Percentiles rank a stretch among this genome's conserved stretches.
Conservation (phyloP, 257 asterid genomes). For the Linaria vulgaris region DNA sequence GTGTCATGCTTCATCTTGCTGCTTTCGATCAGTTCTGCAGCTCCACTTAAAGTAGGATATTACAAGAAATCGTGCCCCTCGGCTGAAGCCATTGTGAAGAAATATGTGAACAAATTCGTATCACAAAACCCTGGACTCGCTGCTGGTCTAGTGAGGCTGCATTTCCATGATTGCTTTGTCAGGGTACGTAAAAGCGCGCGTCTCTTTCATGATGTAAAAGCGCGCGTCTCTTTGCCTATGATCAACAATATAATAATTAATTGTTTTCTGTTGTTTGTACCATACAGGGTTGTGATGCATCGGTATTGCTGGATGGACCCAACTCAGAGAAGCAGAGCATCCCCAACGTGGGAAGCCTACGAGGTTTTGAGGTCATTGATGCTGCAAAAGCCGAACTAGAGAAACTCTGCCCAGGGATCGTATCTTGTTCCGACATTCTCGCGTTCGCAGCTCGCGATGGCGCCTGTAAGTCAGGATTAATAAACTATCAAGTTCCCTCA, state of each 20-base stretch:
- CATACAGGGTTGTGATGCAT: conserved; percentile 30
- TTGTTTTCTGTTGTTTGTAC: background rate
- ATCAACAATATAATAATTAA: no score
- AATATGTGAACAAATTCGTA: conserved; percentile 40
- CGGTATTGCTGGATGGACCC: conserved; percentile 18
- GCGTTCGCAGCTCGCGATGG: conserved; percentile 34
- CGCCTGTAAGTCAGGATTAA: conserved; percentile 29
- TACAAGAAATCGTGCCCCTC: conserved; percentile 44
- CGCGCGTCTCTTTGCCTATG: no score
- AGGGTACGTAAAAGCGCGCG: conserved; percentile 43
- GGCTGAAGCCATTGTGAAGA: conserved; percentile 51
- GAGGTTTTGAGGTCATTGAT: conserved; percentile 25
- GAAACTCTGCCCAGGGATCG: conserved; percentile 18
- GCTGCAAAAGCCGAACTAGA: conserved; percentile 20
- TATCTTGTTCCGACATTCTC: conserved; percentile 30
- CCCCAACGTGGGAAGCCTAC: conserved; percentile 11
- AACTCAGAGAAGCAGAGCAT: conserved; percentile 26
- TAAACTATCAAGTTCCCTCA: conserved; percentile 27
- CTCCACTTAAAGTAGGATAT: conserved; percentile 44
- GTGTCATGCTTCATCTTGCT: conserved; percentile 20
- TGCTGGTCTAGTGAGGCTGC: conserved; percentile 67
- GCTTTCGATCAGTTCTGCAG: background rate
- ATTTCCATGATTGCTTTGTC: conserved; percentile 77
- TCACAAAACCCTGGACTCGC: conserved; percentile 51
- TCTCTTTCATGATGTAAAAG: no score